Conservation (phyloP, 257 asterid species). For the Ehretia macrophylla region DNA sequence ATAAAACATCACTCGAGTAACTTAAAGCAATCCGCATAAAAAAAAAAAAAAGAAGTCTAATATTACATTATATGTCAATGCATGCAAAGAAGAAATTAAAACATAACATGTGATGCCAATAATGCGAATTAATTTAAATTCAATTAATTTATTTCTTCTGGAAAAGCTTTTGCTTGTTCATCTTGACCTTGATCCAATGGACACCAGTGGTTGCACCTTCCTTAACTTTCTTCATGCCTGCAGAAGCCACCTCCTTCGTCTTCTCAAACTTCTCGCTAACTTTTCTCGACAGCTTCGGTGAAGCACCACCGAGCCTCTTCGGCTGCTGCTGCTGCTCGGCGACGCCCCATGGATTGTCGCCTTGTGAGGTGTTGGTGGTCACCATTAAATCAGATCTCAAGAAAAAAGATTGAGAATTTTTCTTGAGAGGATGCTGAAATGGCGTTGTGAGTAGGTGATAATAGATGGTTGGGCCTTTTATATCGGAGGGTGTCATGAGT, state of each 20-base stretch:
- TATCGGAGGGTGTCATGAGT: background rate
- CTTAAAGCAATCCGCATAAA: too few species aligned
- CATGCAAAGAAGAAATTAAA: too few species aligned
- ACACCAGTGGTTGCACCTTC: slow-evolving; percentile 47
- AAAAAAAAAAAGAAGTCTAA: too few species aligned
- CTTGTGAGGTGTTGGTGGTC: too few species aligned
- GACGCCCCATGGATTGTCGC: slow-evolving; percentile 25
- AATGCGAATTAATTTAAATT: too few species aligned
- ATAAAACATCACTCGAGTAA: too few species aligned
- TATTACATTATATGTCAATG: too few species aligned
- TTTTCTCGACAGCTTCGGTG: slow-evolving; percentile 26
- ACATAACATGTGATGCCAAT: too few species aligned
- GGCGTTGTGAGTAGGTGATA: background rate
- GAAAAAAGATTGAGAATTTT: background rate
- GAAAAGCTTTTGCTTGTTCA: slow-evolving; percentile 39
- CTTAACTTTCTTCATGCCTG: slow-evolving; percentile 44
- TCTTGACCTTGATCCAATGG: slow-evolving; percentile 55
- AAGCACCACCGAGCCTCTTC: slow-evolving; percentile 24
- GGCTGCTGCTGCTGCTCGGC: slow-evolving; percentile 12
- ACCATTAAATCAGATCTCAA: slow-evolving; percentile 1
- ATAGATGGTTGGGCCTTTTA: background rate
- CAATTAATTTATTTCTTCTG: slow-evolving; percentile 36
- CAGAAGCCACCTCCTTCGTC: slow-evolving; percentile 52
- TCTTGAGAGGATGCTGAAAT: background rate
- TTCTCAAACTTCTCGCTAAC: slow-evolving; percentile 41